A percentile compares a stretch with the other conserved stretches of the same genome.
Conservation (phyloP, 2,329 filamentous ascomycete species). For the Blastomyces silverae region DNA sequence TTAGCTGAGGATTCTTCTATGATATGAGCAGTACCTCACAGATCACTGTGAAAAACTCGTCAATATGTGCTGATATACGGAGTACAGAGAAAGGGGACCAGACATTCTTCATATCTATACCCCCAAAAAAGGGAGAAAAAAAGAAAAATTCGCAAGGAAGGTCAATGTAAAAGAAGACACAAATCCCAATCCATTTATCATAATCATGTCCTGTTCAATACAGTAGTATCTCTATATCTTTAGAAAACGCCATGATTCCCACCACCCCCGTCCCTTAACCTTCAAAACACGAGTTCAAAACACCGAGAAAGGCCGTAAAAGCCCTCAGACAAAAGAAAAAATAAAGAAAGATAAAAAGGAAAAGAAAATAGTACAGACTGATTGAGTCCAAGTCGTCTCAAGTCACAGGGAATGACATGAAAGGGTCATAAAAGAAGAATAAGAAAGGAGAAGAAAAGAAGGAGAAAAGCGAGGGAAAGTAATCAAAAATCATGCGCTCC, state of each 20-base stretch:
- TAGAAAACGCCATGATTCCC: slow-evolving; percentile 3
- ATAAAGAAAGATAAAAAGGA: too few species aligned
- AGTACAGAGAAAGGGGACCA: not conserved
- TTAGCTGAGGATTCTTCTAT: too few species aligned
- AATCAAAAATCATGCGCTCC: not conserved
- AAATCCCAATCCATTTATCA: slow-evolving; percentile 6
- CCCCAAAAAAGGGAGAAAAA: not conserved
- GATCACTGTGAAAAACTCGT: not conserved
- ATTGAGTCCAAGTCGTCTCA: not conserved
- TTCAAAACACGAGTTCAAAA: not conserved
- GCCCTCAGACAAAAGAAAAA: not conserved
- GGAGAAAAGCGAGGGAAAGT: not conserved
- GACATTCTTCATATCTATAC: too few species aligned
- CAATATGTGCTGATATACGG: not conserved
- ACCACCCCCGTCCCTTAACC: not conserved
- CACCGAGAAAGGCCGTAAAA: not conserved
- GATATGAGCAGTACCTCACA: too few species aligned
- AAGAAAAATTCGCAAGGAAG: too few species aligned
- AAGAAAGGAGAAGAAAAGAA: not conserved
- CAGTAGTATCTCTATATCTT: not conserved
- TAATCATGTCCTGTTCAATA: slow-evolving; percentile 6
- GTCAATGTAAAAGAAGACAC: not conserved
- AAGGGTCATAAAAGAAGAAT: not conserved
- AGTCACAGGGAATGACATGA: not conserved
- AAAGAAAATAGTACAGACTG: slow-evolving; percentile 1